Base-by-base conservation (phyloP, 352 stramenopile species). In the Phytophthora aleatoria region DNA sequence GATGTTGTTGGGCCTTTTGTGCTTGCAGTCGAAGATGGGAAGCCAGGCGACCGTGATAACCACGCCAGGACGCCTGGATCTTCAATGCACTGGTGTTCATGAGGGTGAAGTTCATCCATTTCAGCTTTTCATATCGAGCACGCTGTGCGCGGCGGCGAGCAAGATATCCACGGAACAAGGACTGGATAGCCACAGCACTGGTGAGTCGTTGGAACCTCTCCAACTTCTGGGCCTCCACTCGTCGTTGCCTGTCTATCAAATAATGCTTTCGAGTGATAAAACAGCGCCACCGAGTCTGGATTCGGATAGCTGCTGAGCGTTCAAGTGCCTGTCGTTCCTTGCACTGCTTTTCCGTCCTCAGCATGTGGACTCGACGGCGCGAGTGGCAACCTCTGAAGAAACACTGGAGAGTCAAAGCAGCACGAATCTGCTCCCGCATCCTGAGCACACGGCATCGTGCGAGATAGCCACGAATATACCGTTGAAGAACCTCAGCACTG, bases 51-150 rank as follows among this genome's bases (percentile, higher is more conserved):
- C 79, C 84, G 47, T 91, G 84, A 56, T 79, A 91, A 0, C 86
- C 86, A n/a, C 88, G 79, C 83, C 83, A 96, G 30, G 70, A 78
- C 0, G 76, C 71, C 55, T 96, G 88, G 50, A 95, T 93, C n/a
- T 77, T 78, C 10, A 95, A 67, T 9, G 83, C 86, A 15, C 76
- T 85, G 24, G 68, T 70, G 45, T 91, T 80, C 74, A 92, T 71
- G 9, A 83, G 54, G 4, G 78, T 76, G 2, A 83, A 64, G 44
- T 90, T 80, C 66, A 89, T 74, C 77, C 75, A 89, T 65, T 87
- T 87, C 42, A 94, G 75, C 58, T 81, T 81, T 42, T 93, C 82
- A 54, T 79, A 85, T 8, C 84, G 83, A 49, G 71, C 59, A 7
- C 70, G 72, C 48, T 90, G 79, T 0, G 77, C 72, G 0, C 35